phyloP scores from a whole-genome alignment of 257 asterid genomes.

The Petunia axillaris region DNA sequence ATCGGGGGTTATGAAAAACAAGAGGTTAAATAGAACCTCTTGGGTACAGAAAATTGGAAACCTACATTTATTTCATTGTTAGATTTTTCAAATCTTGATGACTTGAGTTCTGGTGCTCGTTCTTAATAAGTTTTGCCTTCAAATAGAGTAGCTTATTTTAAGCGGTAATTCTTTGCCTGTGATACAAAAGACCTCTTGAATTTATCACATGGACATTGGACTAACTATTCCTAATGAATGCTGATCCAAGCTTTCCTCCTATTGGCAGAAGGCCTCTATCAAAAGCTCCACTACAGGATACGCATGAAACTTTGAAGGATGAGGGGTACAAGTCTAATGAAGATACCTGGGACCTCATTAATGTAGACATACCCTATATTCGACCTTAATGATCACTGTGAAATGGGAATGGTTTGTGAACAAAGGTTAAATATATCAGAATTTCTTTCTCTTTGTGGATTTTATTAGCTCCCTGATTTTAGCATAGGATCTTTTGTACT shows the following conservation, averaged over 20 bases:
- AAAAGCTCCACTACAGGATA: conserved; percentile 32
- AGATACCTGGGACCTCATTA: conserved; percentile 60
- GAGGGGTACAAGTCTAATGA: conserved; percentile 42
- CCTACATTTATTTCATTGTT: background rate
- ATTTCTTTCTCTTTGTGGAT: no score
- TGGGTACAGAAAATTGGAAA: background rate
- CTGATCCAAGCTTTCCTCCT: conserved; percentile 5
- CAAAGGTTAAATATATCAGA: background rate
- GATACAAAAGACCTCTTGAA: background rate
- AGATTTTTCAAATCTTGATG: conserved; percentile 10
- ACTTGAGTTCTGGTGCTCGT: background rate
- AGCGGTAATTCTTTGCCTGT: background rate
- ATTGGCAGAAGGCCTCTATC: conserved; percentile 43
- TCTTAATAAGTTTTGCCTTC: background rate
- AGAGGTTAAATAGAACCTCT: background rate
- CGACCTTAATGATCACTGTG: conserved; percentile 25
- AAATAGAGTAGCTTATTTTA: background rate
- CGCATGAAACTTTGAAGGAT: conserved; percentile 32
- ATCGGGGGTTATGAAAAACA: background rate
- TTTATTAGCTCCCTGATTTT: no score
- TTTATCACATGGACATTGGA: background rate
- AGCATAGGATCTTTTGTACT: no score
- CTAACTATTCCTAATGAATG: background rate
- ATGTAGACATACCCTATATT: conserved; percentile 50
- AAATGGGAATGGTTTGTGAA: background rate